Percentiles rank a stretch among this genome's conserved stretches.
Evolutionary conservation across 2,329 filamentous ascomycete genomes (phyloP).

Genomic region (Penicillium sp.): DNA sequence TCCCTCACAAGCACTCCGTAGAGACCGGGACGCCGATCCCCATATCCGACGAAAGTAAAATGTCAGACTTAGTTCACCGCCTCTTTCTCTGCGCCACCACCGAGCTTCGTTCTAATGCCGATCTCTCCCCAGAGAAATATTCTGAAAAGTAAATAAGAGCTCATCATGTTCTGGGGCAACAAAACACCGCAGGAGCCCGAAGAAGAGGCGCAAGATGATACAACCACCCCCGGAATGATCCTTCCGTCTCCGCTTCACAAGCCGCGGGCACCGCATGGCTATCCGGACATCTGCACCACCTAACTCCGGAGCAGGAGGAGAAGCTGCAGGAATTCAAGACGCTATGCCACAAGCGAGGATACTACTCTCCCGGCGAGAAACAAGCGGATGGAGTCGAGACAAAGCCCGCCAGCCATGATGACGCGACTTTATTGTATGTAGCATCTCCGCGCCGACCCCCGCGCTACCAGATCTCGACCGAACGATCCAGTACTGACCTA

Average conservation of each 20-base stretch:
- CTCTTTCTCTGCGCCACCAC: conserved; percentile 6
- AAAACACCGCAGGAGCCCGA: conserved; percentile 31
- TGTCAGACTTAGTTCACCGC: conserved; percentile 7
- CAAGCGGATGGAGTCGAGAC: conserved; percentile 28
- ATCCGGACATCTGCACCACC: conserved; percentile 71
- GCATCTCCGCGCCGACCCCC: conserved; percentile 1
- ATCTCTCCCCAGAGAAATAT: neutral
- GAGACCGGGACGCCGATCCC: neutral
- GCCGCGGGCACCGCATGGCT: conserved; percentile 39
- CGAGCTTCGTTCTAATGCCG: neutral
- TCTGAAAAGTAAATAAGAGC: neutral
- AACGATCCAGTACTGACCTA: neutral
- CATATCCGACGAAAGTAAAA: neutral
- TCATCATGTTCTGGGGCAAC: conserved; percentile 31
- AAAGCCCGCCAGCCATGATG: conserved; percentile 43
- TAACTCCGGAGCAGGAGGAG: conserved; percentile 64
- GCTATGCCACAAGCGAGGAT: conserved; percentile 60
- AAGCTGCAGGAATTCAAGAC: conserved; percentile 70
- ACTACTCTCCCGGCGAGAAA: conserved; percentile 39
- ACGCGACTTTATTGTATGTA: conserved; percentile 48
- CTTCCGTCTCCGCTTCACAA: conserved; percentile 35
- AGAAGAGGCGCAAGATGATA: conserved; percentile 28
- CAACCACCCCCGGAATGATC: conserved; percentile 36
- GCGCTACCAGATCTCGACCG: neutral
- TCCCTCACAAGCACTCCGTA: conserved; percentile 2